A percentile compares a stretch with the other conserved stretches of the same genome.
These are phyloP conservation scores for Debaryomyces prosopidis DNA, from an alignment of 805 yeast species.

Conservation along the genomic window DNA sequence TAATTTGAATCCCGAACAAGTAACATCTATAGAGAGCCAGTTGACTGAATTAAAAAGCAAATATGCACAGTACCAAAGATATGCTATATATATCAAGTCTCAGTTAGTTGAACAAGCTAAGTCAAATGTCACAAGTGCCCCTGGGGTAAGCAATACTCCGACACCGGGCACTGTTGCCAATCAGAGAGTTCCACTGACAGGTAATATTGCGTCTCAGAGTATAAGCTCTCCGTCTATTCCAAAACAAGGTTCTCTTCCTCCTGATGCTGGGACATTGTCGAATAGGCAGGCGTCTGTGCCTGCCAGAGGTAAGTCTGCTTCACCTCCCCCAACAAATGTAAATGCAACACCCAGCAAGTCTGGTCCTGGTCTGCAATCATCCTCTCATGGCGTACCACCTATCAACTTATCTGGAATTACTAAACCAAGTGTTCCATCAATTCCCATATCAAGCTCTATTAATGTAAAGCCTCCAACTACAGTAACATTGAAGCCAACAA, in stretches of 20 bases:
- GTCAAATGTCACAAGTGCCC: conserved; percentile 7
- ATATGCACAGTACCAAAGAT: conserved; percentile 50
- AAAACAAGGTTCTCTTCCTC: not conserved
- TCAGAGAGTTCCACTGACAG: conserved; percentile 1
- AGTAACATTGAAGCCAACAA: conserved; percentile 58
- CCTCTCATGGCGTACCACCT: conserved; percentile 16
- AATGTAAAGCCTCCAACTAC: conserved; percentile 67
- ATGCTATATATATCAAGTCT: conserved; percentile 48
- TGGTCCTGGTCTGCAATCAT: conserved; percentile 1
- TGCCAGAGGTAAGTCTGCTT: conserved; percentile 19
- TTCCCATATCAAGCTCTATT: conserved; percentile 70
- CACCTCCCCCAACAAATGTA: conserved; percentile 15
- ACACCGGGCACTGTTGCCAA: conserved; percentile 9
- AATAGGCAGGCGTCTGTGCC: conserved; percentile 1
- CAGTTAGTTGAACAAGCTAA: conserved; percentile 38
- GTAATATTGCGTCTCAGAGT: not conserved
- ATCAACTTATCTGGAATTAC: conserved; percentile 41
- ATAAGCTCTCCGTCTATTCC: not conserved
- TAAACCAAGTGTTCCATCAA: conserved; percentile 60
- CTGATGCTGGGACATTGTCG: conserved; percentile 8
- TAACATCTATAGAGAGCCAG: conserved; percentile 46
- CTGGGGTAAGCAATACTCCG: conserved; percentile 6
- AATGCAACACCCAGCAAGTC: conserved; percentile 9
- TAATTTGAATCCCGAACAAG: conserved; percentile 45
- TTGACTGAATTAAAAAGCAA: conserved; percentile 48